A percentile compares a stretch with the other conserved stretches of the same genome.
Evolutionary conservation across 345 rosid species (phyloP).

Genomic region (rapeseed (Brassica napus)): Da-Ae NC_063447.1:15229501-15230000

Average conservation of each 20-base stretch:
- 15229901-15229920: slow-evolving; percentile 5
- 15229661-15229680: slow-evolving; percentile 71
- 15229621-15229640: slow-evolving; percentile 93
- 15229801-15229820: slow-evolving; percentile 76
- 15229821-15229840: slow-evolving; percentile 67
- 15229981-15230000: slow-evolving; percentile 83
- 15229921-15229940: neutral
- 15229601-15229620: slow-evolving; percentile 81
- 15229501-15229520: slow-evolving; percentile 93
- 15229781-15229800: slow-evolving; percentile 72
- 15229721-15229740: slow-evolving; percentile 72
- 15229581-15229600: slow-evolving; percentile 89
- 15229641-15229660: slow-evolving; percentile 78
- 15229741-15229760: slow-evolving; percentile 81
- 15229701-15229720: slow-evolving; percentile 83
- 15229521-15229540: slow-evolving; percentile 62
- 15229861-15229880: slow-evolving; percentile 47
- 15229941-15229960: slow-evolving; percentile 15
- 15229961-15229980: slow-evolving; percentile 86
- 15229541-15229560: slow-evolving; percentile 84
- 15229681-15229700: slow-evolving; percentile 88
- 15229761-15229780: slow-evolving; percentile 67
- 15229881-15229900: slow-evolving; percentile 39
- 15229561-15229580: slow-evolving; percentile 78
- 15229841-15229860: slow-evolving; percentile 74